phyloP scores from a whole-genome alignment of 768 basidiomycete species.

The Piloderma croceum region DNA sequence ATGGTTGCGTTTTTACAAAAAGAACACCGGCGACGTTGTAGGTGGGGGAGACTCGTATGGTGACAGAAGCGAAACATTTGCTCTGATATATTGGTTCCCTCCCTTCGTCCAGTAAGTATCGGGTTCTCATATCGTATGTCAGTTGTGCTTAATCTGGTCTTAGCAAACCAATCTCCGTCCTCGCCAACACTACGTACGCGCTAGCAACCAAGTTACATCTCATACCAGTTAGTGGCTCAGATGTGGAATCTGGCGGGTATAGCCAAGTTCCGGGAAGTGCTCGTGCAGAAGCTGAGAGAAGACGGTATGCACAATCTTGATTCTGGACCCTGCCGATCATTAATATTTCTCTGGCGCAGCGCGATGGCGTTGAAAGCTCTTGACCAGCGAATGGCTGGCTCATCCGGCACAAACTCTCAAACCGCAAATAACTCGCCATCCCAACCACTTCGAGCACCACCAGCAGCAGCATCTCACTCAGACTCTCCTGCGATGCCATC shows the following conservation, averaged over 20 bases:
- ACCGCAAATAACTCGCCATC: constrained; percentile 12
- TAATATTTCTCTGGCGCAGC: constrained; percentile 36
- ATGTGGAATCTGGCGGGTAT: constrained; percentile 71
- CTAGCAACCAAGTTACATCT: constrained; percentile 66
- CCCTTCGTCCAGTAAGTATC: constrained; percentile 81
- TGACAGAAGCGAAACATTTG: constrained; percentile 94
- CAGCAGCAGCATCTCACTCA: constrained; percentile 28
- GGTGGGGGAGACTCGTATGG: constrained; percentile 73
- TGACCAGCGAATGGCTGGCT: constrained; percentile 83
- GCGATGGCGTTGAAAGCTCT: constrained; percentile 95
- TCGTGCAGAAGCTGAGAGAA: constrained; percentile 92
- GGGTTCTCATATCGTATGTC: background rate
- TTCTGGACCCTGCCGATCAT: background rate
- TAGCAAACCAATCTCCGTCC: constrained; percentile 66
- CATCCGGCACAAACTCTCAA: constrained; percentile 27
- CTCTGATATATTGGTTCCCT: constrained; percentile 94
- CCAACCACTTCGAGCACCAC: constrained; percentile 19
- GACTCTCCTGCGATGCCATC: constrained; percentile 20
- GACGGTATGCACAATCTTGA: constrained; percentile 54
- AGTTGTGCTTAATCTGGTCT: constrained; percentile 1
- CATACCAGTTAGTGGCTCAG: constrained; percentile 58
- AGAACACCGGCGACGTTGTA: constrained; percentile 59
- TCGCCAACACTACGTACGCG: constrained; percentile 64
- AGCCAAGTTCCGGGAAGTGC: constrained; percentile 78
- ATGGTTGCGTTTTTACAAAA: constrained; percentile 96